These are phyloP conservation scores for Yamadazyma blattariae DNA, from an alignment of 1,139 yeast genomes.

Conservation along the genomic window DNA sequence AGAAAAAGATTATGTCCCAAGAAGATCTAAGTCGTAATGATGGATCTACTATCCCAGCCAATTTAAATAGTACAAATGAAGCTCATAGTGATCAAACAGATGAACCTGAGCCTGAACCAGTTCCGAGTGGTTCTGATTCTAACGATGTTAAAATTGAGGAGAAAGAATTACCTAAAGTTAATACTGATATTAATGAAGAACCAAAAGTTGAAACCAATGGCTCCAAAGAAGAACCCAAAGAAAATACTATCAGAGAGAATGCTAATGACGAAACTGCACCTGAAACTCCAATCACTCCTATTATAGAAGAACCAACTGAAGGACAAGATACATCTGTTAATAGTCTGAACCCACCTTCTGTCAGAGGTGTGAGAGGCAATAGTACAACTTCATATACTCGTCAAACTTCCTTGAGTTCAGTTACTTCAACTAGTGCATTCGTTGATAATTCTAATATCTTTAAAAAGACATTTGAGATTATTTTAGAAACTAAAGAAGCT, in stretches of 20 bases:
- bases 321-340: slow-evolving; percentile 2
- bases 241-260: background rate
- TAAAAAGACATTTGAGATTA: slow-evolving; percentile 36
- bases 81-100: background rate
- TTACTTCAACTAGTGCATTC: slow-evolving; percentile 23
- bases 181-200: background rate
- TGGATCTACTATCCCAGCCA: slow-evolving; percentile 4
- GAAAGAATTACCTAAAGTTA: no score
- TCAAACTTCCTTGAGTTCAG: slow-evolving; percentile 21
- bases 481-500: slow-evolving; percentile 36
- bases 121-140: slow-evolving; percentile 4
- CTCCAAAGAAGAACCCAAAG: background rate
- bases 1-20: slow-evolving; percentile 7
- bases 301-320: slow-evolving; percentile 11
- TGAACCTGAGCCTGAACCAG: slow-evolving; percentile 4
- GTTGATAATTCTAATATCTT: slow-evolving; percentile 40
- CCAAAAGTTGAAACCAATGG: background rate
- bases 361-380: slow-evolving; percentile 1
- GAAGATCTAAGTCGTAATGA: slow-evolving; percentile 6
- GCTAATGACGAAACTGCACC: background rate
- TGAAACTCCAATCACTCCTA: slow-evolving; percentile 9
- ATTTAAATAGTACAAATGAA: background rate
- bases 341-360: slow-evolving; percentile 7
- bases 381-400: slow-evolving; percentile 12
- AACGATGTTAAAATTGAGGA: background rate